Base-by-base conservation (phyloP, 345 rosid genomes). In the Diplotaxis tenuifolia region DNA sequence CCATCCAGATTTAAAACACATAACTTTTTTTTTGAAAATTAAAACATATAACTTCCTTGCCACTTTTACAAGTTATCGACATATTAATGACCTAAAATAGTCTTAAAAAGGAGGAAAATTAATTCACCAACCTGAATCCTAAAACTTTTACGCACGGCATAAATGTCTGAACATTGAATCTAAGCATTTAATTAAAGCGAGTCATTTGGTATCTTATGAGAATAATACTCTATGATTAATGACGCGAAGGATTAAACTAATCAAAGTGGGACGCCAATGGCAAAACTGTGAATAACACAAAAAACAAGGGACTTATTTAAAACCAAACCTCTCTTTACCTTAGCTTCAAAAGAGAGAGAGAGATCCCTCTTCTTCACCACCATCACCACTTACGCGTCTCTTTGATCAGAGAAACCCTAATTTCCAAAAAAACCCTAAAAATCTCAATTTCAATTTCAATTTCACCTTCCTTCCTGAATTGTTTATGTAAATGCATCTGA, bases 401-500 rank as follows among this genome's bases (percentile, higher is more conserved):
- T 47, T 18, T 47, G 54, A 47, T 47, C 54, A 21, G 31, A 72
- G 36, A 72, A 72, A 61, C 72, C 76, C 77, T 67, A 58, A 71
- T 64, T 32, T 25, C 4, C 4, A 2, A 25, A 25, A 5, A 25
- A 25, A 25, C 28, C 28, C 28, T 25, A 25, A n/a, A 29, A 29
- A 32, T 32, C 2, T 32, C 11, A 32, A 7, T 29, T 8, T 5
- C 32, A 32, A 0, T 78, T 22, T 55, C 60, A 31, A 7, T 14
- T 23, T 18, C 53, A 18, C 16, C 58, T 8, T 34, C 15, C 31
- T 4, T 67, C 7, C 25, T 21, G 70, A n/a, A 68, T 27, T 71
- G 68, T 77, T 47, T 78, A 82, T 76, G 82, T 79, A 82, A 82
- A 79, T 82, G 85, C 79, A 76, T 66, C 83, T 79, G 74, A 76